Base-by-base conservation (phyloP, 1,284 basidiomycete genomes). In the Cryptococcus floricola region DNA sequence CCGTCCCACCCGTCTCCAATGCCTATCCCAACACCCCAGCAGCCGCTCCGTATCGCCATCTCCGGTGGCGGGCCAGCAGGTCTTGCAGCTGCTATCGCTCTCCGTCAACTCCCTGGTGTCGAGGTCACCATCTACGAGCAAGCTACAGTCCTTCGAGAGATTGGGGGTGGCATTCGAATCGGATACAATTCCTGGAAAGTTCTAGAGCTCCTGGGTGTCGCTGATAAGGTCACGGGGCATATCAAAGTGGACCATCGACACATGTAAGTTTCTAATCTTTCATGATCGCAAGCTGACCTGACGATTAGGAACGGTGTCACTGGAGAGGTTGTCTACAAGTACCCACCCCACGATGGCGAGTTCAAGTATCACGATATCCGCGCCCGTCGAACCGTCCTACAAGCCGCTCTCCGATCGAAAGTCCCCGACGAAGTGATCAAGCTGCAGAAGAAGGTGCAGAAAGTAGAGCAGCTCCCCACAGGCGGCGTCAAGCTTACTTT, bases 91-190 rank as follows among this genome's bases (percentile, higher is more conserved):
- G 58, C 61, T 18, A 64, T 71, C 49, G 49, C 60, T 34, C 57
- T 69, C 13, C 41, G 39, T 19, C 54, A 61, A 18, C 47, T 71
- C 5, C 52, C 55, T 5, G 49, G 54, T 39, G 57, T 69, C 31
- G 56, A 66, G 13, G 43, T 69, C 16, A 60, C 60, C 47, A 59
- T 68, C 1, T 72, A 54, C 49, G 68, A 70, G 31, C 58, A 64
- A 49, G 70, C 70, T 2, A 48, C 48, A n/a, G 67, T 67, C 45
- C 51, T 72, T 41, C 31, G 58, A 43, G 70, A 72, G 53, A 57
- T 72, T 42, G 67, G 68, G 19, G 69, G 66, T 3, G 70, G 70
- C 8, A 72, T 72, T 54, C 61, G 58, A 41, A 60, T 72, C 45
- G 65, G 68, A 47, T 42, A 64, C 52, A 70, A 72, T 50, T 68